phyloP scores from a whole-genome alignment of 345 rosid species.

The Isatis tinctoria region DNA sequence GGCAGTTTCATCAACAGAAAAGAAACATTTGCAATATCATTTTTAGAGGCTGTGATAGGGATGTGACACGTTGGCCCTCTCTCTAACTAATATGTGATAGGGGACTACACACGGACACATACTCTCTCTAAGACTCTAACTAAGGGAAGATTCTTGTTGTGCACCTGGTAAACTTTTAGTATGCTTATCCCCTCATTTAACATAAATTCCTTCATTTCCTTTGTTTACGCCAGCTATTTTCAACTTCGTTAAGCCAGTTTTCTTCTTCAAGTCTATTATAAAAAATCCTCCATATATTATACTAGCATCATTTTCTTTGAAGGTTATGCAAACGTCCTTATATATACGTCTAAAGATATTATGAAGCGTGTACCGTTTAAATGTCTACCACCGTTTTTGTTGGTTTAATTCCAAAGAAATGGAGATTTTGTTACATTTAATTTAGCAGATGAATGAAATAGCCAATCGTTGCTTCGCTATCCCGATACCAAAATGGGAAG shows the following conservation, averaged over 20 bases:
- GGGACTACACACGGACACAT: not conserved
- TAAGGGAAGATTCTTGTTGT: not conserved
- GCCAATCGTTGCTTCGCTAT: too few species aligned
- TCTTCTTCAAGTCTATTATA: too few species aligned
- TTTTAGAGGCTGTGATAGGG: not conserved
- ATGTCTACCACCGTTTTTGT: not conserved
- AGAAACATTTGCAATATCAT: not conserved
- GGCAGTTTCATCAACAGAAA: not conserved
- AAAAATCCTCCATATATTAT: not conserved
- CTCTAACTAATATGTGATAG: not conserved
- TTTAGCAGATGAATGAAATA: not conserved
- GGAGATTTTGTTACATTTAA: too few species aligned
- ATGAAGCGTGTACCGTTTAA: not conserved
- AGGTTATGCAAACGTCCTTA: not conserved
- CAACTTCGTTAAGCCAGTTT: not conserved
- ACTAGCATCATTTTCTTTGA: not conserved
- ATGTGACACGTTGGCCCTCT: not conserved
- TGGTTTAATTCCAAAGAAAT: too few species aligned
- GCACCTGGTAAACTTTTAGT: not conserved
- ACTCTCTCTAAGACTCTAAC: not conserved
- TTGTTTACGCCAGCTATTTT: too few species aligned
- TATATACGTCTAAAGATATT: not conserved
- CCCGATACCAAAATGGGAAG: too few species aligned
- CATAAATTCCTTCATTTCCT: too few species aligned
- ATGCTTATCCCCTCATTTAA: too few species aligned